Evolutionary conservation across 2,329 filamentous ascomycete genomes (phyloP).

Genomic region (Alternaria sp.): DNA sequence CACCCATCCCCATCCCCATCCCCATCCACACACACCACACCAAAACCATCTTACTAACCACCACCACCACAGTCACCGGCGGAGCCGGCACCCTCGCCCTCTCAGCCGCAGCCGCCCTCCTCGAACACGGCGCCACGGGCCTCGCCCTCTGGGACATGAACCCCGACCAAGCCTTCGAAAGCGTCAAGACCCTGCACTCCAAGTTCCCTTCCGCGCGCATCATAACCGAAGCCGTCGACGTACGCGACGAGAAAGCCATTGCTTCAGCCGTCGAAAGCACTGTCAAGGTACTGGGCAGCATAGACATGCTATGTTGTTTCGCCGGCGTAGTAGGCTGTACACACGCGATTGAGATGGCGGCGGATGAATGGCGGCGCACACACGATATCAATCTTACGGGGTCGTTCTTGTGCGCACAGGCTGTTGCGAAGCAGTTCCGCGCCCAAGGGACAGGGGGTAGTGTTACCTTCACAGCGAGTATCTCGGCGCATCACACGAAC

Average conservation of each 20-base stretch:
- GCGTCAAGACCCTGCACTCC: constrained; percentile 55
- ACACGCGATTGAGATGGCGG: constrained; percentile 65
- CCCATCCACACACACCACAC: not conserved
- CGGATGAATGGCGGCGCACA: constrained; percentile 66
- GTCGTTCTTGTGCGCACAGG: constrained; percentile 73
- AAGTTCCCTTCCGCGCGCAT: constrained; percentile 65
- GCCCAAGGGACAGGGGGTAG: constrained; percentile 60
- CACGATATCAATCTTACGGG: constrained; percentile 77
- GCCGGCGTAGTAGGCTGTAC: constrained; percentile 71
- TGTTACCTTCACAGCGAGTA: constrained; percentile 71
- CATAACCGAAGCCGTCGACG: constrained; percentile 61
- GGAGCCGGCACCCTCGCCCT: constrained; percentile 70
- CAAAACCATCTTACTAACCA: not conserved
- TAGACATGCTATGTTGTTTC: constrained; percentile 68
- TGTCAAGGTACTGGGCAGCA: constrained; percentile 54
- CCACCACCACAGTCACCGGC: constrained; percentile 61
- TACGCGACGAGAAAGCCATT: constrained; percentile 62
- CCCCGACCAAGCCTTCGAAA: constrained; percentile 49
- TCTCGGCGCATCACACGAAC: constrained; percentile 73
- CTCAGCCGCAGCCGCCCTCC: constrained; percentile 64
- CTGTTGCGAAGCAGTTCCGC: constrained; percentile 56
- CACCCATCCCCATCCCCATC: not conserved
- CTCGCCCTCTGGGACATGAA: constrained; percentile 68
- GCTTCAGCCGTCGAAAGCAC: constrained; percentile 47
- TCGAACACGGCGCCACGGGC: constrained; percentile 69